Percentiles rank a stretch among this genome's conserved stretches.
These are phyloP conservation scores for Creolimax fragrantissima DNA, from an alignment of 78 protist genomes.

Conservation along the genomic window DNA sequence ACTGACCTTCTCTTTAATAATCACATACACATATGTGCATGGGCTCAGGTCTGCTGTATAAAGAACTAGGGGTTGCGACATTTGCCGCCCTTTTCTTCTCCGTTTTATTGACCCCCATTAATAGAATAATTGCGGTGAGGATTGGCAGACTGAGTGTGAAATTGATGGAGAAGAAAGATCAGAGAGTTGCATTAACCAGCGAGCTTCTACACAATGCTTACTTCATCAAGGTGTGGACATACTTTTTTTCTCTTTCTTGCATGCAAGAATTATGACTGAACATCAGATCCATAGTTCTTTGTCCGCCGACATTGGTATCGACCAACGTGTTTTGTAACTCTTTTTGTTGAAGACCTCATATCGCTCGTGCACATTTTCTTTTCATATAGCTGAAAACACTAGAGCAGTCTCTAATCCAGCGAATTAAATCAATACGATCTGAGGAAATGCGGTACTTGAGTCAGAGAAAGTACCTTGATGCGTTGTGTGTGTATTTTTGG, in stretches of 20 bases:
- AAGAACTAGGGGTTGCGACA: conserved; percentile 7
- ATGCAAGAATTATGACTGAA: not conserved
- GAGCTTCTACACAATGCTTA: not conserved
- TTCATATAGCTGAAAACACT: not conserved
- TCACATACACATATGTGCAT: not conserved
- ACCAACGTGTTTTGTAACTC: not conserved
- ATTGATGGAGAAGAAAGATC: conserved; percentile 22
- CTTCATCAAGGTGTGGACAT: not conserved
- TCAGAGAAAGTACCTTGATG: conserved; percentile 30
- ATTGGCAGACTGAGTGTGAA: not conserved
- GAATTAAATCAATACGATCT: not conserved
- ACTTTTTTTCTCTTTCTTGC: not conserved
- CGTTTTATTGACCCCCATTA: conserved; percentile 13
- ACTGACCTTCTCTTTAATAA: no score
- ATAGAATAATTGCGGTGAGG: not conserved
- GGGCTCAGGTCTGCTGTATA: conserved; percentile 9
- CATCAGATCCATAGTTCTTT: not conserved
- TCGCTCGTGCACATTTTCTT: no score
- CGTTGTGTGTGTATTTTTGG: conserved; percentile 38
- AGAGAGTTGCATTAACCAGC: not conserved
- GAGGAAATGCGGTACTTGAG: not conserved
- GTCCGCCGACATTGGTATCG: not conserved
- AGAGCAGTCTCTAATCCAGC: not conserved
- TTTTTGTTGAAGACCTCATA: not conserved
- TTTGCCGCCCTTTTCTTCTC: conserved; percentile 18